Evolutionary conservation across 208 protist genomes (phyloP), one percentile per base, ranked within the genome.

Genomic region (Balamuthia mandrillaris): DNA sequence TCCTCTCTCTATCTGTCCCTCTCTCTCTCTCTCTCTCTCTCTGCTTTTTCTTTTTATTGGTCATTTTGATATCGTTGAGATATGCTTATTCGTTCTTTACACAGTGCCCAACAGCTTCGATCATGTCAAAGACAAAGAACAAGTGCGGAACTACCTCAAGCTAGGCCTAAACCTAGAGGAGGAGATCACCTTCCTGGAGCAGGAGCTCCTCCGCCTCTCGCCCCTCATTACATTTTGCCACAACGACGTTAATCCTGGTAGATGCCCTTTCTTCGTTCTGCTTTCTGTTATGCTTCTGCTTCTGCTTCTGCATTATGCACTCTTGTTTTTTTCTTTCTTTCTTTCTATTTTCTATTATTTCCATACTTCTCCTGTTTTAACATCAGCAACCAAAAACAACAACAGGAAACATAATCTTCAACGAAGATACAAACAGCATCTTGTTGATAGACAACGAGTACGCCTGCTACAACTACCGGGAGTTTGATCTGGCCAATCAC

Each of bases 381-480:
- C 18, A 31, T 33, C 42, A 77, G 66, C 42, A 56, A 56, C n/a
- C n/a, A n/a, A n/a, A n/a, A n/a, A n/a, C n/a, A n/a, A n/a, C n/a
- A n/a, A n/a, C n/a, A n/a, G 47, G 47, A 12, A 54, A 54, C 47
- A 54, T 54, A n/a, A 12, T 68, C 14, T 18, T 12, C 14, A 12
- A 16, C 60, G 16, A n/a, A 14, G 29, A 16, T n/a, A n/a, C 12
- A 12, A 24, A n/a, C 14, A 12, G 16, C 12, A n/a, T 68, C 14
- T 35, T 39, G 33, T n/a, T 68, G 14, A 39, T 68, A 12, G 60
- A 68, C 33, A 35, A 44, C 44, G 78, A 84, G 44, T 84, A 84
- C n/a, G 78, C 78, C 18, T 51, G 58, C 60, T 84, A 72, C 78
- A 84, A 84, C 37, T 54, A 84, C 37, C 60, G 78, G 14, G 78